These are phyloP conservation scores for Calvatia gigantea DNA, from an alignment of 768 basidiomycete genomes.

Conservation along the genomic window DNA sequence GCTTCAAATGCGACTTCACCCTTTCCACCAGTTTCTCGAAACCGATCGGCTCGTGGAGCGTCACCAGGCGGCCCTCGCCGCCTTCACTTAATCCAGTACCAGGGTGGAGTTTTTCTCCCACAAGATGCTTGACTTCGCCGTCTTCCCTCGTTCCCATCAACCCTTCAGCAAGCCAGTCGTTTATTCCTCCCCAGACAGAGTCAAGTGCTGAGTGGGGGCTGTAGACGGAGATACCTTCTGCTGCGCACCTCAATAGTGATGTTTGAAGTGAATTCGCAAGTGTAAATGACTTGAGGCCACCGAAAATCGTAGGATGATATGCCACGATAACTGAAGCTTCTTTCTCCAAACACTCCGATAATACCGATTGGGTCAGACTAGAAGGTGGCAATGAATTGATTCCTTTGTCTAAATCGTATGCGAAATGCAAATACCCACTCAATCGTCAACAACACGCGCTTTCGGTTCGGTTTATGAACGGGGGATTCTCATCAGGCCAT, in stretches of 20 bases:
- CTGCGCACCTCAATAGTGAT: constrained; percentile 75
- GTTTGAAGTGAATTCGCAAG: constrained; percentile 75
- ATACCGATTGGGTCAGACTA: constrained; percentile 73
- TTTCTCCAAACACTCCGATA: constrained; percentile 60
- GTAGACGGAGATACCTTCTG: constrained; percentile 82
- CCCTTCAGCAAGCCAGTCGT: constrained; percentile 80
- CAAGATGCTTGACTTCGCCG: constrained; percentile 34
- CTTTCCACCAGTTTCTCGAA: constrained; percentile 60
- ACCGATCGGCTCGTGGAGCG: constrained; percentile 49
- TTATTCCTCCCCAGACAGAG: constrained; percentile 78
- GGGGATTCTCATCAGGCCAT: constrained; percentile 45
- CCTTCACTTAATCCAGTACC: constrained; percentile 37
- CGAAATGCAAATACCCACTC: constrained; percentile 40
- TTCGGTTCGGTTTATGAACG: constrained; percentile 39
- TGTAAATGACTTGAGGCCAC: constrained; percentile 69
- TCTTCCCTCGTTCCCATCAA: constrained; percentile 35
- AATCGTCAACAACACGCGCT: constrained; percentile 62
- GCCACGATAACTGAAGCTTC: constrained; percentile 67
- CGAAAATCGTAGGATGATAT: constrained; percentile 87
- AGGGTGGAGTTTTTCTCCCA: constrained; percentile 36
- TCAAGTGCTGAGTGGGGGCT: constrained; percentile 89
- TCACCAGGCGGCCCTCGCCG: constrained; percentile 69
- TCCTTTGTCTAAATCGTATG: neutral
- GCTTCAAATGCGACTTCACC: constrained; percentile 65
- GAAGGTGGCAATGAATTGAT: constrained; percentile 15